Percentiles rank a stretch among this genome's conserved stretches.
These are phyloP conservation scores for Myriosclerotinia curreyana DNA, from an alignment of 2,329 filamentous ascomycete species.

Conservation along the genomic window DNA sequence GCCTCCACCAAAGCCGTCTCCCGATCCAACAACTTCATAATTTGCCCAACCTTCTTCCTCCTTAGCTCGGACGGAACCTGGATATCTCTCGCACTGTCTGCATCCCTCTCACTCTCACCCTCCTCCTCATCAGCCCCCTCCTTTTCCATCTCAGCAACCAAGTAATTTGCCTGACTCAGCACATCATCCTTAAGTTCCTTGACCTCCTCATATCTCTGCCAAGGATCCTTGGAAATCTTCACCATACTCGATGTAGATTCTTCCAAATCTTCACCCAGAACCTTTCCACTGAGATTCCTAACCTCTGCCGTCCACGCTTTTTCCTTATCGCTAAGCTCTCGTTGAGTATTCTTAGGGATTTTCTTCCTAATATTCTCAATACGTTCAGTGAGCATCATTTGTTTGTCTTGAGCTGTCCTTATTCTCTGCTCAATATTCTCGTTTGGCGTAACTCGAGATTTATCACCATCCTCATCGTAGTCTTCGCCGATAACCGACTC, in stretches of 20 bases:
- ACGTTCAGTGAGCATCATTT: constrained; percentile 55
- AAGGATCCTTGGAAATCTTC: constrained; percentile 45
- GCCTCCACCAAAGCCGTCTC: constrained; percentile 68
- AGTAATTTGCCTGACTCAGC: constrained; percentile 34
- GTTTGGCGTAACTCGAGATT: constrained; percentile 50
- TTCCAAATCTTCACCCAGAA: constrained; percentile 32
- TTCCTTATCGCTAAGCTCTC: constrained; percentile 62
- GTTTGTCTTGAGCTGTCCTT: constrained; percentile 51
- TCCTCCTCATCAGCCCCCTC: not conserved
- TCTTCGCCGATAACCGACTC: constrained; percentile 61
- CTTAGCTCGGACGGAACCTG: constrained; percentile 58
- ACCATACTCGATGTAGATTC: constrained; percentile 6
- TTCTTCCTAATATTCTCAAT: constrained; percentile 57
- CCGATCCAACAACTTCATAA: constrained; percentile 60
- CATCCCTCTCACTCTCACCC: constrained; percentile 26
- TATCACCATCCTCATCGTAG: constrained; percentile 47
- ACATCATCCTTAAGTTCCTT: constrained; percentile 43
- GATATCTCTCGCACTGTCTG: constrained; percentile 26
- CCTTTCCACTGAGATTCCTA: constrained; percentile 42
- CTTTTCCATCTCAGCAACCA: constrained; percentile 7
- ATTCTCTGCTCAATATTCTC: constrained; percentile 59
- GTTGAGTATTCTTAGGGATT: constrained; percentile 47
- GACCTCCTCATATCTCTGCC: constrained; percentile 56
- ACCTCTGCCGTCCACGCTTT: constrained; percentile 58
- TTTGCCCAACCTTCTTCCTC: constrained; percentile 60